Base-by-base conservation (phyloP, 345 rosid species). In the Turnera subulata region DNA sequence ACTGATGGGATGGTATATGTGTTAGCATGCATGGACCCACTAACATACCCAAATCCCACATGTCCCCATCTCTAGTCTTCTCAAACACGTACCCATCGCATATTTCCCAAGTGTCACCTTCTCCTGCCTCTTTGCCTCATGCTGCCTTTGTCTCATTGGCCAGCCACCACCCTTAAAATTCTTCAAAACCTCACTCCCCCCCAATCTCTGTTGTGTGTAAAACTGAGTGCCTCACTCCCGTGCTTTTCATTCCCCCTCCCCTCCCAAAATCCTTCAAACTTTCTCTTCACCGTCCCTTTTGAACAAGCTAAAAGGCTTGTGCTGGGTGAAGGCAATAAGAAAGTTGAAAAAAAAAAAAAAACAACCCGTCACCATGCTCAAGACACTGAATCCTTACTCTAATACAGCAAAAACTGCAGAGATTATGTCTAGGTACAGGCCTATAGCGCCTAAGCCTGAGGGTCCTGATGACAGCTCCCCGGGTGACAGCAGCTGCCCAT, bases 391-490 rank as follows among this genome's bases (percentile, higher is more conserved):
- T 54, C 72, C 75, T 25, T 65, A 53, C 68, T 50, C 84, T 4
- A 59, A 66, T 44, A 76, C 93, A 9, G 82, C 83, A 0, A 86
- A 84, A 65, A 89, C 97, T 1, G 96, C 94, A 33, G 97, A 93
- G 77, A 93, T 93, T 63, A 82, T 93, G 90, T 89, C 96, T 4
- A 71, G 89, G 69, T 93, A 87, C 59, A 75, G 96, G 57, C 99
- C 97, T 2, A 93, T 89, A 45, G 97, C 99, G 16, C 99, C 99
- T 1, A 93, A 75, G 68, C 97, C 97, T 0, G 94, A 80, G 62
- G 46, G 54, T 14, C 59, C 80, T 4, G 59, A n/a, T n/a, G n/a
- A 32, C 39, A 57, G 14, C 12, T 58, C 75, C 58, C 35, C 59
- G 16, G 37, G 63, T 69, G 82, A 80, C 43, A 57, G 39, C n/a